A percentile compares a stretch with the other conserved stretches of the same genome.
These are phyloP conservation scores for Exutisphaerella laricina DNA, from an alignment of 2,329 filamentous ascomycete genomes.

Conservation along the genomic window DNA sequence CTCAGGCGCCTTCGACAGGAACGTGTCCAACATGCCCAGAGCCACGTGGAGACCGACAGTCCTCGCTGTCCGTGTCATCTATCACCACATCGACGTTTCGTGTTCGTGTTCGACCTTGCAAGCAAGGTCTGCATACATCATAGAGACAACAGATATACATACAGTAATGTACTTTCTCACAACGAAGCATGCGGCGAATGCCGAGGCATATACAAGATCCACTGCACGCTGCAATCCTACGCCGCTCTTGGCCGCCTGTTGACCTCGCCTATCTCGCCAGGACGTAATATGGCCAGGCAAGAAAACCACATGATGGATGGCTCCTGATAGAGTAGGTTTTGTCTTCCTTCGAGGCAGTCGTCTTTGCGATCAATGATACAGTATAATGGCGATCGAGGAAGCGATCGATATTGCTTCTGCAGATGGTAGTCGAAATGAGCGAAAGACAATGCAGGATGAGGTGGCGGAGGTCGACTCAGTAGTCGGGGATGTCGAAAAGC, in stretches of 20 bases:
- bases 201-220: too few relatives aligned
- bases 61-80: too few relatives aligned
- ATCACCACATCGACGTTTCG: too few relatives aligned
- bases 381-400: constrained; percentile 1
- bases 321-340: background rate
- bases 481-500: constrained; percentile 4
- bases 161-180: too few relatives aligned
- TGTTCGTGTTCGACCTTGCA: too few relatives aligned
- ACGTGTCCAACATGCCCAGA: too few relatives aligned
- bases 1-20: too few relatives aligned
- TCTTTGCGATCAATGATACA: background rate
- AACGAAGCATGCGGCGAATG: too few relatives aligned
- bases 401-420: background rate
- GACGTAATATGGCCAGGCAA: background rate
- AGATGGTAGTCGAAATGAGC: background rate
- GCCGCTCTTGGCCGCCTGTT: constrained; percentile 2
- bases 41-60: too few relatives aligned
- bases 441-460: background rate
- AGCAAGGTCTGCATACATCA: too few relatives aligned
- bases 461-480: constrained; percentile 2
- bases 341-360: background rate
- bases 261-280: constrained; percentile 4
- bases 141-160: too few relatives aligned
- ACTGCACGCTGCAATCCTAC: background rate
- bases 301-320: background rate